Evolutionary conservation across 139 green algal genomes (phyloP), one percentile per base, ranked within the genome.

Genomic region (Haematococcus lacustris): DNA sequence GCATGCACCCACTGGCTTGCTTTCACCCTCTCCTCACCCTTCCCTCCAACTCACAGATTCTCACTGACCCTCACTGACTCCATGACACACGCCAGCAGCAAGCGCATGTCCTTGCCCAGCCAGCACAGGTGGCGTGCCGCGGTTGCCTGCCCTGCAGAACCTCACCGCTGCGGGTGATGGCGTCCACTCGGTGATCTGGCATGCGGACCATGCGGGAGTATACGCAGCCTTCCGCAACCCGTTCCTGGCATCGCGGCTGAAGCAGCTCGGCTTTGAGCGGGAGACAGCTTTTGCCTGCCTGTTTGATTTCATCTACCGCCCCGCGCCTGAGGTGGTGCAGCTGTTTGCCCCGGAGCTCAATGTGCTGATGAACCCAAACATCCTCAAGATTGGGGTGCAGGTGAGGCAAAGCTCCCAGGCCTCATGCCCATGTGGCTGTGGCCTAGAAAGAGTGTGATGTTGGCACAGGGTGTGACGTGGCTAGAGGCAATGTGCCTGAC

Each of bases 241-340:
- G 1, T 33, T 60, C 32, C 32, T 79, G 2, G 47, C 50, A 30
- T 4, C 28, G 3, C 50, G 43, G 40, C 67, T 79, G 13, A 26
- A 6, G 4, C 53, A 17, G 1, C 32, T 79, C 30, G 73, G 73
- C 2, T 17, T 79, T 38, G 34, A 74, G 37, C 66, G 51, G 9
- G 67, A 79, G 25, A 74, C 66, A 26, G 73, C 73, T 3, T 79
- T 79, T 53, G 73, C 73, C 6, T 79, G 73, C 40, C 41, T 79
- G n/a, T 79, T 79, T 65, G 73, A 79, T 59, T 74, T 67, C 51
- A 39, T 79, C 59, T 79, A 79, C 66, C 73, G 73, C 13, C 73
- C 73, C 28, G 71, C 66, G 23, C 51, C 37, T 34, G 35, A 57
- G 26, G 51, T 73, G 28, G 2, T 72, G 41, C 21, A 37, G 35